phyloP scores from a whole-genome alignment of 139 green algal genomes.

The Limnomonas spitsbergensis region DNA sequence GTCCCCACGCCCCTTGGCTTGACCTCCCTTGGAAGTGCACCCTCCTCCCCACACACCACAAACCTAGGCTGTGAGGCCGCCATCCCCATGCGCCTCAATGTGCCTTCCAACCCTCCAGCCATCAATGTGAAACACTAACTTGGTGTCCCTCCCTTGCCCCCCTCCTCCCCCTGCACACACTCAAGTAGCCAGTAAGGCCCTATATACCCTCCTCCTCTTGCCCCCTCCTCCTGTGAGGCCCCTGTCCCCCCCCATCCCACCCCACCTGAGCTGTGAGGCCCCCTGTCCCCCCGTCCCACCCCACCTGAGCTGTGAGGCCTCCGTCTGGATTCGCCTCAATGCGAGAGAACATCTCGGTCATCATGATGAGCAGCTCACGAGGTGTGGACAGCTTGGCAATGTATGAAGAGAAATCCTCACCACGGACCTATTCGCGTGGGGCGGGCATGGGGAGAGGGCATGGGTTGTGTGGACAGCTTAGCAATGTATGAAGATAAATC shows the following conservation, averaged over 20 bases:
- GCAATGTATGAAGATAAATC: background rate
- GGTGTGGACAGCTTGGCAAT: constrained; percentile 80
- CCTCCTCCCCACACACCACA: too few species aligned
- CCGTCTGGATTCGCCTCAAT: constrained; percentile 83
- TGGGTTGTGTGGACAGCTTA: background rate
- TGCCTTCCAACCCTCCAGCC: too few species aligned
- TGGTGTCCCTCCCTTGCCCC: too few species aligned
- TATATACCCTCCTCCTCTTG: too few species aligned
- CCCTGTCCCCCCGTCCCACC: background rate
- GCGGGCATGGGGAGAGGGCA: background rate
- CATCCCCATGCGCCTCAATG: too few species aligned
- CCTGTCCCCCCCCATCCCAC: background rate
- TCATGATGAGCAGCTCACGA: constrained; percentile 89
- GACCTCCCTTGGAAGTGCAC: too few species aligned
- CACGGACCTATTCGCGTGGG: constrained; percentile 65
- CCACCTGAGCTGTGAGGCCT: constrained; percentile 69
- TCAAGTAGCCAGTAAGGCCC: background rate
- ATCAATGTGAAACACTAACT: too few species aligned
- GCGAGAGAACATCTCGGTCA: constrained; percentile 84
- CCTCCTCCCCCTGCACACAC: background rate
- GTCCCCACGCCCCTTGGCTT: too few species aligned
- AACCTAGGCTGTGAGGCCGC: too few species aligned
- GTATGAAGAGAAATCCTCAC: constrained; percentile 82
- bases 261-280: background rate
- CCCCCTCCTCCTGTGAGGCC: background rate